Percentiles rank a stretch among this genome's conserved stretches.
Conservation (phyloP, 495 filamentous ascomycete genomes). For the Annulohypoxylon moriforme region DNA sequence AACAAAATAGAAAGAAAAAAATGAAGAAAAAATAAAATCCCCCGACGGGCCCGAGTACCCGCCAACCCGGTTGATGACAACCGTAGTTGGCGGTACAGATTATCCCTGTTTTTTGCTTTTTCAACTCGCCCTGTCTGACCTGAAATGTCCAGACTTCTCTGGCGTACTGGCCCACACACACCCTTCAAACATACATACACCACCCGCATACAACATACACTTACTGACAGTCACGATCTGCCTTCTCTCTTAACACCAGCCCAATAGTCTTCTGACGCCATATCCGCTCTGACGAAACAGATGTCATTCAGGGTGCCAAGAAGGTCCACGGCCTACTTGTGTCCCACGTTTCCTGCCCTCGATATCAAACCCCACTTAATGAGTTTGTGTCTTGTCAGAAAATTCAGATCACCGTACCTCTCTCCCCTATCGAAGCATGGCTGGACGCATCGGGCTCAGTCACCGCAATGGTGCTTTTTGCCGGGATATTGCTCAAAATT, state of each 20-base stretch:
- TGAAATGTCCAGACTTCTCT: constrained; percentile 31
- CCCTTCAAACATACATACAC: constrained; percentile 27
- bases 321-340: constrained; percentile 30
- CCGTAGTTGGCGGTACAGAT: constrained; percentile 33
- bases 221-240: constrained; percentile 39
- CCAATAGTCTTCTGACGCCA: constrained; percentile 47
- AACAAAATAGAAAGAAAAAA: neutral
- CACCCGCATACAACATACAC: constrained; percentile 42
- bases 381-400: constrained; percentile 44
- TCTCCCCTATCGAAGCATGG: constrained; percentile 41
- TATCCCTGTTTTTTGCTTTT: constrained; percentile 43
- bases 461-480: constrained; percentile 42
- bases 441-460: constrained; percentile 44
- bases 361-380: constrained; percentile 40
- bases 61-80: constrained; percentile 42
- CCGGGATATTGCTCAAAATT: constrained; percentile 40
- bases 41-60: constrained; percentile 43
- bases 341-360: constrained; percentile 39
- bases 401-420: constrained; percentile 37
- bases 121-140: constrained; percentile 33
- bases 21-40: constrained; percentile 7
- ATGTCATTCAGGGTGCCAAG: constrained; percentile 38
- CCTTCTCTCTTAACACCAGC: constrained; percentile 27
- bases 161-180: constrained; percentile 32
- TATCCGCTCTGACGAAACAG: constrained; percentile 39